phyloP scores from a whole-genome alignment of 2,329 filamentous ascomycete genomes.

The Pseudocercospora pini-densiflorae region DNA sequence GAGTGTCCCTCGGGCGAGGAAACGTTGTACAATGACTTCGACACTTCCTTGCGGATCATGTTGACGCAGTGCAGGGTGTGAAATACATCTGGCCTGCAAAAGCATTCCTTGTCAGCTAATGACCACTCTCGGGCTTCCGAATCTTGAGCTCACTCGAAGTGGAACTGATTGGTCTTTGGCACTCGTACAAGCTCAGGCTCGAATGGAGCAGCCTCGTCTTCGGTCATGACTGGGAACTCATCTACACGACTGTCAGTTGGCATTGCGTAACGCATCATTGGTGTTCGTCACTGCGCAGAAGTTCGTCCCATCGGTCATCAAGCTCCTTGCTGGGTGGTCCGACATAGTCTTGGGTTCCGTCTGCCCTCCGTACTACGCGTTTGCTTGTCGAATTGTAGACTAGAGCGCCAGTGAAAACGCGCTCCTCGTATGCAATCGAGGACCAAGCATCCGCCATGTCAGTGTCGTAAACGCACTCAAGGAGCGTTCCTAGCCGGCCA shows the following conservation, averaged over 20 bases:
- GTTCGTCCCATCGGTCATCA: constrained; percentile 24
- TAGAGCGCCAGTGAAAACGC: constrained; percentile 21
- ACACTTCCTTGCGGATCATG: constrained; percentile 25
- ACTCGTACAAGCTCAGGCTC: constrained; percentile 18
- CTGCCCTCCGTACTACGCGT: constrained; percentile 12
- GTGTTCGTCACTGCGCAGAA: constrained; percentile 13
- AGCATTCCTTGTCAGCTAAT: background rate
- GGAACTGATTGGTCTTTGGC: constrained; percentile 16
- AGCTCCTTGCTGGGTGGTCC: constrained; percentile 23
- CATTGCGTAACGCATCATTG: background rate
- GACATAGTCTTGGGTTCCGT: constrained; percentile 23
- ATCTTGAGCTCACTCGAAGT: constrained; percentile 18
- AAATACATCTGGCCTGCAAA: constrained; percentile 23
- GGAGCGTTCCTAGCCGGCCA: background rate
- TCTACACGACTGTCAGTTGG: background rate
- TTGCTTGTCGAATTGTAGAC: constrained; percentile 19
- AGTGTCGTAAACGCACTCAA: constrained; percentile 16
- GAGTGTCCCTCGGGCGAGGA: constrained; percentile 9
- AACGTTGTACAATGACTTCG: constrained; percentile 23
- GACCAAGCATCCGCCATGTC: constrained; percentile 22
- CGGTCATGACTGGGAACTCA: constrained; percentile 24
- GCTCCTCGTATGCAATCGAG: constrained; percentile 23
- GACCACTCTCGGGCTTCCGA: background rate
- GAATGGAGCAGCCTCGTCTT: constrained; percentile 18
- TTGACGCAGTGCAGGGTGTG: constrained; percentile 33